Conservation (phyloP, 768 basidiomycete species). For the Lactarius vividus region DNA sequence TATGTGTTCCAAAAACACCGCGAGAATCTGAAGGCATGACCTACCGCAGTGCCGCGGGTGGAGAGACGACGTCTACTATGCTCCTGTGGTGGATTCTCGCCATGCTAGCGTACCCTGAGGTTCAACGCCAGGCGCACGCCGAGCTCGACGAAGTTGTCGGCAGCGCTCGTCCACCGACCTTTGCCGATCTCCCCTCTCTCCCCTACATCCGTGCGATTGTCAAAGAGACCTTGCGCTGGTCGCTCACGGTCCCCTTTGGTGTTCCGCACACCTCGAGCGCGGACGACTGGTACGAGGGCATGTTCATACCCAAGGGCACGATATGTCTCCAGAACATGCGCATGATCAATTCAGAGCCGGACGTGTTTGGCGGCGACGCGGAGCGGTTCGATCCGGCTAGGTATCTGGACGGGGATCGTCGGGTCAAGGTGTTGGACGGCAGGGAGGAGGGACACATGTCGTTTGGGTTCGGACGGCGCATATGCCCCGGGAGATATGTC, state of each 20-base stretch:
- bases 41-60: background rate
- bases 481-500: constrained; percentile 36
- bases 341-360: background rate
- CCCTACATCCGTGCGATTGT: too few species aligned
- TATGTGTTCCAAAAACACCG: background rate
- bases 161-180: constrained; percentile 27
- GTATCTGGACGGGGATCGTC: background rate
- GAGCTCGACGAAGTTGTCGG: constrained; percentile 42
- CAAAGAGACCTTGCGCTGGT: too few species aligned
- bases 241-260: constrained; percentile 28
- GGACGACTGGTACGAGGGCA: constrained; percentile 15
- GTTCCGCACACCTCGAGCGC: background rate
- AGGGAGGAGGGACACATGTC: constrained; percentile 29
- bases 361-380: too few species aligned
- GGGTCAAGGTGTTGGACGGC: constrained; percentile 24
- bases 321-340: background rate
- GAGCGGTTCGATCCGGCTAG: background rate
- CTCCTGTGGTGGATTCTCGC: constrained; percentile 39
- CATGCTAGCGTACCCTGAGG: constrained; percentile 40
- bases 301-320: background rate
- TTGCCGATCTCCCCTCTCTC: too few species aligned
- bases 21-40: background rate
- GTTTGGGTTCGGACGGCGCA: constrained; percentile 30
- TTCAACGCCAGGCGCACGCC: constrained; percentile 38
- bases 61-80: constrained; percentile 20